Evolutionary conservation across 2,329 filamentous ascomycete species (phyloP).

Genomic region (Stagonosporopsis tanaceti): DNA sequence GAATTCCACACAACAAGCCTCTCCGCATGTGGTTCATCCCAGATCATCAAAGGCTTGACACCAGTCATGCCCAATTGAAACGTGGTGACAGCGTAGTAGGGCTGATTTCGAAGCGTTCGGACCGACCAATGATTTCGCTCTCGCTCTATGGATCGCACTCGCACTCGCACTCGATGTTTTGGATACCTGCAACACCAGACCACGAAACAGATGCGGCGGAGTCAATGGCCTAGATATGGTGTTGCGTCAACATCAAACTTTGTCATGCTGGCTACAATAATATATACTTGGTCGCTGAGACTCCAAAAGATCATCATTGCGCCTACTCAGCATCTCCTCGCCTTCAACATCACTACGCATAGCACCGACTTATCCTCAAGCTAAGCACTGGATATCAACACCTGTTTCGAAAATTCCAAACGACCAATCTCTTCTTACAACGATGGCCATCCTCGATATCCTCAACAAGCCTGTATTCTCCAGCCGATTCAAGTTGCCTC

Average conservation of each 20-base stretch:
- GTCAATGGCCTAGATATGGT: conserved; percentile 5
- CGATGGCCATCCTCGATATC: conserved; percentile 23
- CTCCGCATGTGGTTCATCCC: background rate
- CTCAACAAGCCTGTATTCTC: conserved; percentile 38
- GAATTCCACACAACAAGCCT: conserved; percentile 3
- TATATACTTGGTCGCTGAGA: conserved; percentile 8
- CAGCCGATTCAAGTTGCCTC: conserved; percentile 25
- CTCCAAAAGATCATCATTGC: background rate
- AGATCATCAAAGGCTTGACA: background rate
- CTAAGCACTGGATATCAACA: background rate
- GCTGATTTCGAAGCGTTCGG: conserved; percentile 11
- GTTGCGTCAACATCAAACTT: conserved; percentile 1
- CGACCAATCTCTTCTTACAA: background rate
- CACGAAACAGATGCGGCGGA: conserved; percentile 18
- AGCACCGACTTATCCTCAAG: background rate
- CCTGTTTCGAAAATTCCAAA: background rate
- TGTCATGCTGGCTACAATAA: background rate
- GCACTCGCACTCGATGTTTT: conserved; percentile 18
- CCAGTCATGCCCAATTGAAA: background rate
- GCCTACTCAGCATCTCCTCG: background rate
- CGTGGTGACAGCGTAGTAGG: conserved; percentile 3
- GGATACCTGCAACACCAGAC: conserved; percentile 16
- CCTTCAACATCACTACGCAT: background rate
- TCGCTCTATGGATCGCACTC: conserved; percentile 13
- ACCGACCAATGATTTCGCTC: conserved; percentile 12